Conservation (phyloP, 2,329 filamentous ascomycete genomes). For the Cladobotryum protrusum region DNA sequence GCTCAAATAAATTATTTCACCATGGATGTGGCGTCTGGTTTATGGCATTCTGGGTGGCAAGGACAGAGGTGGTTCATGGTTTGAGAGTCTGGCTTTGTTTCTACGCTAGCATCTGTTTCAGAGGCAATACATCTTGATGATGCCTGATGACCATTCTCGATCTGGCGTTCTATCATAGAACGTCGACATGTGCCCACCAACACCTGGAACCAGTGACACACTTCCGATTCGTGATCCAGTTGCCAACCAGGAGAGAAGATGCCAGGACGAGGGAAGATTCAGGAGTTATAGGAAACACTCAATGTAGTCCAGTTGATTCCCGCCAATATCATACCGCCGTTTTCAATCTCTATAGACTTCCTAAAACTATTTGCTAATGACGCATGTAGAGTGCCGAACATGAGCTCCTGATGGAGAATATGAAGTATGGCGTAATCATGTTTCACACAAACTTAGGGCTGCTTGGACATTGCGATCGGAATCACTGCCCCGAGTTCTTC, state of each 20-base stretch:
- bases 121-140: slow-evolving; percentile 33
- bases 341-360: background rate
- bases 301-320: background rate
- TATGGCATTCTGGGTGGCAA: slow-evolving; percentile 34
- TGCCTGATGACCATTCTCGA: slow-evolving; percentile 22
- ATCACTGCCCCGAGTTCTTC: no score
- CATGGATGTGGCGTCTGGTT: slow-evolving; percentile 42
- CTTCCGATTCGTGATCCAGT: background rate
- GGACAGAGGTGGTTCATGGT: slow-evolving; percentile 30
- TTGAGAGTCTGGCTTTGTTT: slow-evolving; percentile 33
- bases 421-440: no score
- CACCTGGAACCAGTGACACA: background rate
- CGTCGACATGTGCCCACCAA: background rate
- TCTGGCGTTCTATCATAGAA: background rate
- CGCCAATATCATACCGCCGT: background rate
- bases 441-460: no score
- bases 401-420: no score
- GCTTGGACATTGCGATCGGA: no score
- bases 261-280: background rate
- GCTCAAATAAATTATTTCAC: slow-evolving; percentile 63
- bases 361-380: no score
- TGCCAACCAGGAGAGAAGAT: background rate
- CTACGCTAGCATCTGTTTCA: slow-evolving; percentile 35
- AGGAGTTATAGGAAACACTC: background rate
- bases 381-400: no score